Evolutionary conservation across 768 basidiomycete genomes (phyloP).

Genomic region (Lanmaoa rubissima): DNA sequence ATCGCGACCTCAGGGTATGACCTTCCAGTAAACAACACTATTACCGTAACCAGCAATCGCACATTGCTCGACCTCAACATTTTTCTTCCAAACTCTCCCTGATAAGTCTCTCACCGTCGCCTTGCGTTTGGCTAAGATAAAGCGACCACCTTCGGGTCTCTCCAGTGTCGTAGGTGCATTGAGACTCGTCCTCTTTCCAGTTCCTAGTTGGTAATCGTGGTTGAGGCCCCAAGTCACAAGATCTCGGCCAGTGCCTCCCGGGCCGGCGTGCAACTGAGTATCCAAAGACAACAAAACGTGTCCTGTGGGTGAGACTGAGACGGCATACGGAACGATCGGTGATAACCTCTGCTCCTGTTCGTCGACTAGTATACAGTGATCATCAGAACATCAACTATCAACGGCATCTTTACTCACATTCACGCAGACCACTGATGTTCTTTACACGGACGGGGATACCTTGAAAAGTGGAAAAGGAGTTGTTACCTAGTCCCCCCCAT

Average conservation of each 20-base stretch:
- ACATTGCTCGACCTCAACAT: conserved; percentile 62
- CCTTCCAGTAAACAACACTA: conserved; percentile 72
- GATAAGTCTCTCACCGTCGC: conserved; percentile 58
- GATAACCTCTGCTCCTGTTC: conserved; percentile 58
- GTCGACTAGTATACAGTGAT: conserved; percentile 47
- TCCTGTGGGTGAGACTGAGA: conserved; percentile 71
- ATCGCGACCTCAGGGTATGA: conserved; percentile 20
- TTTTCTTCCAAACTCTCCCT: conserved; percentile 59
- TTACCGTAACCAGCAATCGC: conserved; percentile 61
- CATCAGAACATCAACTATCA: conserved; percentile 1
- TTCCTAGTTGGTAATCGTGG: conserved; percentile 72
- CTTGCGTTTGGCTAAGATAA: conserved; percentile 54
- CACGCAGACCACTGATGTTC: conserved; percentile 77
- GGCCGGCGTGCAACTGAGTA: conserved; percentile 48
- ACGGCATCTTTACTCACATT: conserved; percentile 57
- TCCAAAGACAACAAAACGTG: conserved; percentile 77
- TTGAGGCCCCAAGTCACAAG: conserved; percentile 74
- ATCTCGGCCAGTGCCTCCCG: conserved; percentile 57
- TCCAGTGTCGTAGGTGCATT: conserved; percentile 53
- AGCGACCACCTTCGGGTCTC: conserved; percentile 49
- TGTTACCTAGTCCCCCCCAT: conserved; percentile 74
- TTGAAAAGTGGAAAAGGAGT: conserved; percentile 62
- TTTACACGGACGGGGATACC: conserved; percentile 70
- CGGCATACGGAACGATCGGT: conserved; percentile 58
- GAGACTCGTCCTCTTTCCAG: conserved; percentile 62